Percentiles rank a stretch among this genome's conserved stretches.
These are phyloP conservation scores for Aspergillus texensis DNA, from an alignment of 2,329 filamentous ascomycete species.

Conservation along the genomic window DNA sequence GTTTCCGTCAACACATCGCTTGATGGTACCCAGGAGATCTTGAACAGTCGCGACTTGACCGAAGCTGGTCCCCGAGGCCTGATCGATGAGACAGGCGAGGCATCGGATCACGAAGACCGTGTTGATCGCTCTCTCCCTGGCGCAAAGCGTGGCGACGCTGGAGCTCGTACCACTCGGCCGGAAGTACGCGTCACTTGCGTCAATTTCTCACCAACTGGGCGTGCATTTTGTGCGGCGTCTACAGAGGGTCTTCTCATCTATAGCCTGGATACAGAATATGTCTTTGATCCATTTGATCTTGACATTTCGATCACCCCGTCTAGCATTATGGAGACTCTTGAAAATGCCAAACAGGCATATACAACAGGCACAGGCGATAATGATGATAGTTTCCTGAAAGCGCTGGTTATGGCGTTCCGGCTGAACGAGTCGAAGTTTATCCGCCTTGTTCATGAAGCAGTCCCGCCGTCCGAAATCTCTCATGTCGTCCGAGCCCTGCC, in stretches of 20 bases:
- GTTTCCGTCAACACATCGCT: constrained; percentile 95
- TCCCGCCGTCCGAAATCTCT: constrained; percentile 73
- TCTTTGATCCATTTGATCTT: constrained; percentile 95
- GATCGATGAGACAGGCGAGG: constrained; percentile 86
- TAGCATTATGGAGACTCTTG: constrained; percentile 75
- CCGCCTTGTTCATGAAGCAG: constrained; percentile 80
- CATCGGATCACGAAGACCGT: constrained; percentile 84
- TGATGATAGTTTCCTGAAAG: constrained; percentile 78
- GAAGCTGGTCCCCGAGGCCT: constrained; percentile 83
- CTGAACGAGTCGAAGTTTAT: constrained; percentile 84
- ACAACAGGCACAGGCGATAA: constrained; percentile 60
- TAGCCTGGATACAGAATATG: constrained; percentile 78
- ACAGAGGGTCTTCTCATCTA: constrained; percentile 95
- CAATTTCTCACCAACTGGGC: constrained; percentile 84
- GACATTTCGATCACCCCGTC: constrained; percentile 91
- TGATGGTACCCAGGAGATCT: constrained; percentile 93
- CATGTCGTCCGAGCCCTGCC: constrained; percentile 80
- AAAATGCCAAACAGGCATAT: constrained; percentile 39
- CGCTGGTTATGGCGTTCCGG: constrained; percentile 94
- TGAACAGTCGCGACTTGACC: constrained; percentile 89
- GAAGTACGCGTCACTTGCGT: constrained; percentile 85
- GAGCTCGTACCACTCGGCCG: constrained; percentile 72
- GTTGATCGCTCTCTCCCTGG: constrained; percentile 80
- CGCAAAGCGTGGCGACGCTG: constrained; percentile 83
- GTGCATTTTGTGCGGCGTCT: constrained; percentile 89